Evolutionary conservation across 805 yeast species (phyloP).

Genomic region (Saturnispora bothae): DNA sequence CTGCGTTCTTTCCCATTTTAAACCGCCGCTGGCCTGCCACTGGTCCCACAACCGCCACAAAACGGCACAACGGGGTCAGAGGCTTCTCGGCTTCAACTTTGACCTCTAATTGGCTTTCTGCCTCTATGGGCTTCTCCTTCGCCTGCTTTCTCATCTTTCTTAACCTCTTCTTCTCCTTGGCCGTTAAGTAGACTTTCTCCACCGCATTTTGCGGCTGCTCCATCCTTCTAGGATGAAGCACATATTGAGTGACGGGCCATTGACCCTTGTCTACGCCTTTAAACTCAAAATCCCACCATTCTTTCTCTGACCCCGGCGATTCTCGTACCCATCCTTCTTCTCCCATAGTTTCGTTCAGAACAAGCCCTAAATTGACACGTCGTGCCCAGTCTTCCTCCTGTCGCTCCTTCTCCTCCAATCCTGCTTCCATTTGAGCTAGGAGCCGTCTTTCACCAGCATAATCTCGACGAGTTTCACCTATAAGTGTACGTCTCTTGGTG

Average conservation of each 20-base stretch:
- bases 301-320: background rate
- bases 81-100: too few relatives aligned
- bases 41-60: too few relatives aligned
- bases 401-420: conserved; percentile 72
- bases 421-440: conserved; percentile 60
- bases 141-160: background rate
- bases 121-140: background rate
- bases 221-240: background rate
- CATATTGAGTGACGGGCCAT: background rate
- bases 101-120: too few relatives aligned
- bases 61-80: too few relatives aligned
- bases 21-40: background rate
- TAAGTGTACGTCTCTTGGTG: too few relatives aligned
- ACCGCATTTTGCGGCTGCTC: background rate
- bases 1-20: background rate
- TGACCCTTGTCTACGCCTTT: background rate
- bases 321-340: background rate
- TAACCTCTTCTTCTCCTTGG: background rate
- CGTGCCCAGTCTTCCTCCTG: conserved; percentile 18
- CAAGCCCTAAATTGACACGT: background rate
- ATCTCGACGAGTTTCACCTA: too few relatives aligned
- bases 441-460: conserved; percentile 34
- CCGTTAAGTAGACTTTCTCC: background rate
- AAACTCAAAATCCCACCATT: background rate
- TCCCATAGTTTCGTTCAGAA: background rate